Conservation (phyloP, 257 asterid species). For the Plantago major region DNA sequence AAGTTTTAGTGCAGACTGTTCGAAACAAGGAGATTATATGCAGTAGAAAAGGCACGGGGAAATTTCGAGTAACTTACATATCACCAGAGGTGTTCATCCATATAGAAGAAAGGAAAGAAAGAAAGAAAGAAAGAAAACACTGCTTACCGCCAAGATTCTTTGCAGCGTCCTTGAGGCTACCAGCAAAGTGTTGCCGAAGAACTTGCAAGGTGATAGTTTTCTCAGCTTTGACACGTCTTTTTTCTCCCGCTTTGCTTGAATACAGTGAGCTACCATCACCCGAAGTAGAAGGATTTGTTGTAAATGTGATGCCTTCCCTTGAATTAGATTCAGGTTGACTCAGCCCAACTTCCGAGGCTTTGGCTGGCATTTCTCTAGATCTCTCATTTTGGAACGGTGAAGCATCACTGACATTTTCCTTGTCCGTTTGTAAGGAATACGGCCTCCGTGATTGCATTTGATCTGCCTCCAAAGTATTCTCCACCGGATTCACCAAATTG, state of each 20-base stretch:
- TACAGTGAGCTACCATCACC: slow-evolving; percentile 38
- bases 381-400: slow-evolving; percentile 30
- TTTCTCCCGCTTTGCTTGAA: slow-evolving; percentile 40
- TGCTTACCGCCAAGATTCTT: slow-evolving; percentile 82
- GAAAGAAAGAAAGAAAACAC: background rate
- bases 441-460: slow-evolving; percentile 17
- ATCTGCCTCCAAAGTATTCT: slow-evolving; percentile 17
- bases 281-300: slow-evolving; percentile 32
- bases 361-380: slow-evolving; percentile 16
- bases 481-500: slow-evolving; percentile 20
- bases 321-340: slow-evolving; percentile 33
- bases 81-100: background rate
- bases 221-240: slow-evolving; percentile 65
- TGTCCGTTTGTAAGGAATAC: slow-evolving; percentile 20
- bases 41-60: too few species aligned
- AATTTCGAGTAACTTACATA: too few species aligned
- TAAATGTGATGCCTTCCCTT: slow-evolving; percentile 29
- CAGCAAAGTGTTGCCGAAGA: slow-evolving; percentile 86
- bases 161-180: slow-evolving; percentile 96
- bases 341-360: slow-evolving; percentile 23
- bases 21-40: too few species aligned
- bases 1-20: too few species aligned
- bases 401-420: slow-evolving; percentile 25
- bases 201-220: slow-evolving; percentile 69
- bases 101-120: background rate